These are phyloP conservation scores for Ceratocystis variospora DNA, from an alignment of 2,329 filamentous ascomycete species.

Conservation along the genomic window DNA sequence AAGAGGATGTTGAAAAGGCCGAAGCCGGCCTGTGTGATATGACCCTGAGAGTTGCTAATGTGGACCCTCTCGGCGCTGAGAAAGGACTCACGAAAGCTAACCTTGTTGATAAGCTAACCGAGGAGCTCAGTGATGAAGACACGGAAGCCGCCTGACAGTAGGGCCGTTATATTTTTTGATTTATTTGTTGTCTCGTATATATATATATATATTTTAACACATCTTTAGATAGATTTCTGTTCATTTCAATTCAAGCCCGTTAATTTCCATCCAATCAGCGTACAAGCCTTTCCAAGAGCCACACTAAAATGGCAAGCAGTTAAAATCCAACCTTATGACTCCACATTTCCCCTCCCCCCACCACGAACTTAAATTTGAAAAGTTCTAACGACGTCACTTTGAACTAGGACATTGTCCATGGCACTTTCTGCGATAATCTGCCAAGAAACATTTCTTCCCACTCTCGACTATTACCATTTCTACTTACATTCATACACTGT, in stretches of 20 bases:
- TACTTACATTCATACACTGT: too few relatives aligned
- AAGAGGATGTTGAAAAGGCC: constrained; percentile 30
- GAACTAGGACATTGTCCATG: too few relatives aligned
- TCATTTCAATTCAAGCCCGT: not conserved
- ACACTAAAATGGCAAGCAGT: constrained; percentile 1
- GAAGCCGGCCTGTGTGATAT: constrained; percentile 3
- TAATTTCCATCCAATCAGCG: not conserved
- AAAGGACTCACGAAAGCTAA: not conserved
- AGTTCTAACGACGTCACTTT: constrained; percentile 10
- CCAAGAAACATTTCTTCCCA: too few relatives aligned
- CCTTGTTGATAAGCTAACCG: not conserved
- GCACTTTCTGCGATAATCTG: too few relatives aligned
- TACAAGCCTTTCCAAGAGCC: not conserved
- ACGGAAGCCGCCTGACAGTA: not conserved
- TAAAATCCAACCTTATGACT: not conserved
- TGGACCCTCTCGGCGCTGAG: not conserved
- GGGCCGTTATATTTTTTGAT: not conserved
- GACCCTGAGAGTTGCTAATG: not conserved
- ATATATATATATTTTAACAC: not conserved
- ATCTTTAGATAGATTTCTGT: not conserved
- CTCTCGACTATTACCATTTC: too few relatives aligned
- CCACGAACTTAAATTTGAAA: not conserved
- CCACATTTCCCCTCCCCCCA: constrained; percentile 10
- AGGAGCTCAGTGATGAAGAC: not conserved
- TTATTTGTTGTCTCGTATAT: not conserved